Evolutionary conservation across 2,329 filamentous ascomycete species (phyloP).

Genomic region (Arthrobotrys entomopaga): DNA sequence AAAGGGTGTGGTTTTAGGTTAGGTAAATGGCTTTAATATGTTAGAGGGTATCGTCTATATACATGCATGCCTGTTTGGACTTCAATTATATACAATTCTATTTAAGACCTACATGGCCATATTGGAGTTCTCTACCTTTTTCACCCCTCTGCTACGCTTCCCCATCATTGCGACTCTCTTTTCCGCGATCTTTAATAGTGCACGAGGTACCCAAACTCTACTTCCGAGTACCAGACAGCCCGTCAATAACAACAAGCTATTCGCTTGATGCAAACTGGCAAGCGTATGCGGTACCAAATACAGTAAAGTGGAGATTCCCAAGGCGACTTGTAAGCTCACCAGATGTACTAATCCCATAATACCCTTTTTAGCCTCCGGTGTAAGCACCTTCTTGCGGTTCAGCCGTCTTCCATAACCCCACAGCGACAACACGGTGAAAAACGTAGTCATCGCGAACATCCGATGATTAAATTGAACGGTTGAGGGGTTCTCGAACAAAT

Average conservation of each 20-base stretch:
- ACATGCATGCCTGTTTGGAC: slow-evolving; percentile 14
- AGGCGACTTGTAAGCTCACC: slow-evolving; percentile 79
- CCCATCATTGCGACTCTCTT: slow-evolving; percentile 41
- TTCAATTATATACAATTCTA: slow-evolving; percentile 2
- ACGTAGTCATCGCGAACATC: slow-evolving; percentile 88
- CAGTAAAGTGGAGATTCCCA: slow-evolving; percentile 90
- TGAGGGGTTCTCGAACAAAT: slow-evolving; percentile 96
- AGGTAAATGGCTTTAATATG: slow-evolving; percentile 18
- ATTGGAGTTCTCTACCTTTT: slow-evolving; percentile 16
- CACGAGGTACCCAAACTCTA: slow-evolving; percentile 76
- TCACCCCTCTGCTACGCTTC: neutral
- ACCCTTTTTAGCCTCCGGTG: slow-evolving; percentile 70
- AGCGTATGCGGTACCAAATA: slow-evolving; percentile 92
- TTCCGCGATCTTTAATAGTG: slow-evolving; percentile 70
- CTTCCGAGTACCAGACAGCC: slow-evolving; percentile 82
- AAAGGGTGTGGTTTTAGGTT: neutral
- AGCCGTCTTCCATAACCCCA: slow-evolving; percentile 71
- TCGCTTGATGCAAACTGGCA: slow-evolving; percentile 91
- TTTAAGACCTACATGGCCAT: slow-evolving; percentile 28
- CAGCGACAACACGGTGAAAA: slow-evolving; percentile 79
- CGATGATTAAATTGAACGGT: slow-evolving; percentile 96
- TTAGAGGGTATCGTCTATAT: slow-evolving; percentile 54
- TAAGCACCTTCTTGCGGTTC: slow-evolving; percentile 31
- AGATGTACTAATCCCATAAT: slow-evolving; percentile 84
- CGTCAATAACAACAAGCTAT: slow-evolving; percentile 83